A percentile compares a stretch with the other conserved stretches of the same genome.
Evolutionary conservation across 192 early-diverging fungal species (phyloP).

Genomic region (Helicostylum pulchrum): DNA sequence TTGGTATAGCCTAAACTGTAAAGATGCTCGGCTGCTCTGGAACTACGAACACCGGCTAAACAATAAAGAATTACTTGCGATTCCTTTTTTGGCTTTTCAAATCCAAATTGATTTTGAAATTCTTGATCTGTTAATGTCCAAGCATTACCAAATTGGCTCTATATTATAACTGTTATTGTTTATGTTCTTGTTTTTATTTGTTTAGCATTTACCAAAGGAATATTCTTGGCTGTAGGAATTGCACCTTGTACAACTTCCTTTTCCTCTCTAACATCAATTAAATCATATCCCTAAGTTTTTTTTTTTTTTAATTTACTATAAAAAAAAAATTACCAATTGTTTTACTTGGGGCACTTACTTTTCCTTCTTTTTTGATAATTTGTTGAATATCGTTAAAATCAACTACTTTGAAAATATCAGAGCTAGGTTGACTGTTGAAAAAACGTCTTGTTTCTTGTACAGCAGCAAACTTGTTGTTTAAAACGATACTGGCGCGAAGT

Average conservation of each 20-base stretch:
- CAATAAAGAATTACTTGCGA: constrained; percentile 66
- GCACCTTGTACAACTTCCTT: constrained; percentile 56
- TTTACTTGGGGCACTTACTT: constrained; percentile 3
- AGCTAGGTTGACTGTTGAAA: background rate
- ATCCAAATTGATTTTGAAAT: constrained; percentile 42
- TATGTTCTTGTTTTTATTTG: background rate
- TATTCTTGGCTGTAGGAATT: constrained; percentile 65
- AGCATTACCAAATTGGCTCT: constrained; percentile 32
- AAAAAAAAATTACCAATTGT: background rate
- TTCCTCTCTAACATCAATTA: constrained; percentile 71
- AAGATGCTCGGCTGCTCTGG: constrained; percentile 57
- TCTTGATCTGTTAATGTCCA: constrained; percentile 17
- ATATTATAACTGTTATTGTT: no score
- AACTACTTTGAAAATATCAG: constrained; percentile 10
- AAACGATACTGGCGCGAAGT: background rate
- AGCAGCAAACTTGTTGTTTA: background rate
- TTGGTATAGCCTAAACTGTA: constrained; percentile 47
- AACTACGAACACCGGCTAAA: constrained; percentile 63
- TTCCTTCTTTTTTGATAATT: constrained; percentile 11
- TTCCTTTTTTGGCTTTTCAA: constrained; percentile 49
- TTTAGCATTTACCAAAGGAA: constrained; percentile 53
- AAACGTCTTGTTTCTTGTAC: background rate
- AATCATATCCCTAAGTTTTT: constrained; percentile 37
- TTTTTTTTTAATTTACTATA: background rate
- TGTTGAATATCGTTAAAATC: constrained; percentile 23